Percentiles rank a stretch among this genome's conserved stretches.
phyloP scores from a whole-genome alignment of 2,329 filamentous ascomycete species.

The Exophiala viscosa region DNA sequence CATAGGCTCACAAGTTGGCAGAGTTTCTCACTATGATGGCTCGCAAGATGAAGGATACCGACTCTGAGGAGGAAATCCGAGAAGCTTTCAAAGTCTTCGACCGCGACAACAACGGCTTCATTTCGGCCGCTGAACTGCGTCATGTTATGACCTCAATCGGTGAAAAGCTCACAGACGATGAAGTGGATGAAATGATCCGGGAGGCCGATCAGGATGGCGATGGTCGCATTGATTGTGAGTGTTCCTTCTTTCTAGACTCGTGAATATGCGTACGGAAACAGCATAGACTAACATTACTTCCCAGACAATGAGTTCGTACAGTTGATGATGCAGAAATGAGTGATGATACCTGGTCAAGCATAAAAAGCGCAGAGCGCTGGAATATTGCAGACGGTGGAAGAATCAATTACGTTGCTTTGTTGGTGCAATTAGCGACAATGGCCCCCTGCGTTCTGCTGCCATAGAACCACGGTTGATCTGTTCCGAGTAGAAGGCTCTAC shows the following conservation, averaged over 20 bases:
- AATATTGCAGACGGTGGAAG: slow-evolving; percentile 6
- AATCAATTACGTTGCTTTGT: neutral
- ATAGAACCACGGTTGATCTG: slow-evolving; percentile 3
- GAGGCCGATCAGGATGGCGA: slow-evolving; percentile 88
- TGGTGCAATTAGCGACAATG: neutral
- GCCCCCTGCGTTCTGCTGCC: slow-evolving; percentile 4
- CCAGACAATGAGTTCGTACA: slow-evolving; percentile 89
- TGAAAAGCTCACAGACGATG: slow-evolving; percentile 85
- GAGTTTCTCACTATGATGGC: slow-evolving; percentile 94
- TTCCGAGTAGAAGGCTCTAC: slow-evolving; percentile 2
- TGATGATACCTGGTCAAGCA: slow-evolving; percentile 8
- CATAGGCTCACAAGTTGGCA: slow-evolving; percentile 36
- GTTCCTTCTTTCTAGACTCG: neutral
- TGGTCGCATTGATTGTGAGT: slow-evolving; percentile 80
- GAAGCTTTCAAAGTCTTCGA: slow-evolving; percentile 90
- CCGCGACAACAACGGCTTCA: slow-evolving; percentile 88
- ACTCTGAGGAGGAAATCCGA: slow-evolving; percentile 85
- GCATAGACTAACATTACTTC: slow-evolving; percentile 27
- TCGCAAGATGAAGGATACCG: slow-evolving; percentile 90
- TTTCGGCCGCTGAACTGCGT: slow-evolving; percentile 80
- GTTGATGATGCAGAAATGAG: slow-evolving; percentile 93
- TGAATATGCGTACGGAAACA: neutral
- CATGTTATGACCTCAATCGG: slow-evolving; percentile 92
- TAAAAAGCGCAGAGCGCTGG: neutral
- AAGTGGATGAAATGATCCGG: slow-evolving; percentile 90